A percentile compares a stretch with the other conserved stretches of the same genome.
Conservation (phyloP, 306 rosid species). For the barrel medic (Medicago truncatula) region DNA sequence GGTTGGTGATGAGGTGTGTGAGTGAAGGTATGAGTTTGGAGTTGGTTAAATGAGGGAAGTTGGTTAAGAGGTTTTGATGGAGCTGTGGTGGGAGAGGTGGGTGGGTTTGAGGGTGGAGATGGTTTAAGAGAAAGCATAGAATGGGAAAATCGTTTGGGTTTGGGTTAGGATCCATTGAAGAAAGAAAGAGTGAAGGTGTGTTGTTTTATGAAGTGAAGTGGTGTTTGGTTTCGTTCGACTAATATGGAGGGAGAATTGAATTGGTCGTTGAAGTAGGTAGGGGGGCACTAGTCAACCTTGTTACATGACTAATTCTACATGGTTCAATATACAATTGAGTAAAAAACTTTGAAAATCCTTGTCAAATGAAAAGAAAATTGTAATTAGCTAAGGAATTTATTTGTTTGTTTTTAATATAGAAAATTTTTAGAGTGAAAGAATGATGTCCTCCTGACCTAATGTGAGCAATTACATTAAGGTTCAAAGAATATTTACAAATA, state of each 20-base stretch:
- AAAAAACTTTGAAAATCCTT: too few species aligned
- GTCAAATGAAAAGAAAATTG: too few species aligned
- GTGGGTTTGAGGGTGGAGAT: slow-evolving; percentile 31
- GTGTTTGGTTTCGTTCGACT: neutral
- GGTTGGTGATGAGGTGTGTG: slow-evolving; percentile 32
- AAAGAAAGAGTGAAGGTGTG: neutral
- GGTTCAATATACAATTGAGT: too few species aligned
- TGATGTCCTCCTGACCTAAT: too few species aligned
- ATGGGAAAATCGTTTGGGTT: slow-evolving; percentile 41
- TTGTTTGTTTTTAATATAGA: too few species aligned
- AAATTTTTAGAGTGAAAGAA: too few species aligned
- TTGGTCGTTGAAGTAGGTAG: neutral
- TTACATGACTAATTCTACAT: neutral
- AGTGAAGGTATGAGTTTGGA: slow-evolving; percentile 46
- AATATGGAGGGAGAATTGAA: neutral
- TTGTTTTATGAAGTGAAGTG: neutral
- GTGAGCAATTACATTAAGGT: too few species aligned
- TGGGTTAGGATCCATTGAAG: slow-evolving; percentile 40
- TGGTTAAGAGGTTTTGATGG: slow-evolving; percentile 34
- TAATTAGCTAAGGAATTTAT: too few species aligned
- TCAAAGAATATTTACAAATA: too few species aligned
- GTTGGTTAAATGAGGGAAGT: slow-evolving; percentile 41
- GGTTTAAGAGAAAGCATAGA: slow-evolving; percentile 45
- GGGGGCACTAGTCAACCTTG: neutral
- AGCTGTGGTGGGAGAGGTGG: slow-evolving; percentile 34